Base-by-base conservation (phyloP, 257 asterid genomes). In the Nicotiana sylvestris region DNA sequence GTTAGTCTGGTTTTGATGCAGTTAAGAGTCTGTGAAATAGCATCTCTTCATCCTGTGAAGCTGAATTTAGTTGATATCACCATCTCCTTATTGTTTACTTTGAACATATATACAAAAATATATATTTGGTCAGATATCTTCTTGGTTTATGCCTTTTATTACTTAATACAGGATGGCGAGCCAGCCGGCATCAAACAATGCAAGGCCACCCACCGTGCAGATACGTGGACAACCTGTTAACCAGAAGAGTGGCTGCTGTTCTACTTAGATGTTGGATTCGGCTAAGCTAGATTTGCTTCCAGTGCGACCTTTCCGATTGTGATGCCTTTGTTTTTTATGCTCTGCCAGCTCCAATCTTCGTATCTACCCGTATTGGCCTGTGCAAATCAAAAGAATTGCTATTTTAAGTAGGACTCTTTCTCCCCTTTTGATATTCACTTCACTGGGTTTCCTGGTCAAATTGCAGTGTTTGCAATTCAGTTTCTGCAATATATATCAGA, bases 231-330 rank as follows among this genome's bases (percentile, higher is more conserved):
- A 94, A 69, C 97, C 98, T 10, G 92, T 94, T 39, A 88, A 85
- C 76, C 97, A 94, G 83, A 92, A 90, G 66, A 77, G 91, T 58
- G 98, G 98, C 51, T 92, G 98, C 86, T 94, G 98, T 90, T 92
- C 97, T 70, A 68, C 33, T 46, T 81, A 81, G 66, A 15, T 69
- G 57, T 55, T 13, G 74, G 72, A 43, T 27, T 74, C 80, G 29
- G 43, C 80, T 74, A 13, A 12, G 62, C 80, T 49, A 49, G 25
- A 25, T 46, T 49, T 74, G 79, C 79, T 49, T 46, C 6, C 37
- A 49, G 62, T 49, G 39, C 27, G 76, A 5, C 49, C 25, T 16
- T 67, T 77, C 79, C 32, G 46, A 46, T 32, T 11, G 3, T 33
- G 49, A 70, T 53, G 66, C 57, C 83, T 46, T 39, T 39, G 21